Conservation (phyloP, 83 land plant genomes). For the Thuja plicata region DNA sequence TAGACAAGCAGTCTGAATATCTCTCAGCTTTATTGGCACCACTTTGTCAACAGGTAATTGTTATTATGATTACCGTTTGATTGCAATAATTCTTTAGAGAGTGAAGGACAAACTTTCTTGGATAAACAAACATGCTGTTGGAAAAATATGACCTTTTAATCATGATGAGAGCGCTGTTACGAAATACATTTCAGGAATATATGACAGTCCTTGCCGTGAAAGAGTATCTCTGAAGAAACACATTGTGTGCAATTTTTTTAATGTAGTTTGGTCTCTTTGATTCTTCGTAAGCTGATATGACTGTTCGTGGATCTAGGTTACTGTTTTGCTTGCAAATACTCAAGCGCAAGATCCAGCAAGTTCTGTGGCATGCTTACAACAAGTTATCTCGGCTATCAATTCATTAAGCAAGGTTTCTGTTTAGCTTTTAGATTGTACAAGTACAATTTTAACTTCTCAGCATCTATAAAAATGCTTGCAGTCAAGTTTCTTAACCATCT, state of each 20-base stretch:
- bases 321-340: conserved; percentile 48
- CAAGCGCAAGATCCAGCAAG: conserved; percentile 44
- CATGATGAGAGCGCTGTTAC: background rate
- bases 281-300: background rate
- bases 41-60: conserved; percentile 83
- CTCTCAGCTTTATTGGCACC: conserved; percentile 85
- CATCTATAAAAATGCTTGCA: background rate
- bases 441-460: conserved; percentile 1
- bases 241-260: background rate
- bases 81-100: background rate
- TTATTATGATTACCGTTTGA: background rate
- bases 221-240: background rate
- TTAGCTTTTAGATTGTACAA: background rate
- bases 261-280: background rate
- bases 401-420: conserved; percentile 88
- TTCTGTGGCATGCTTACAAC: conserved; percentile 56
- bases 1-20: conserved; percentile 82
- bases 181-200: background rate
- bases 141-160: background rate
- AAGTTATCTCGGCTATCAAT: conserved; percentile 81
- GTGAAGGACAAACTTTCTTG: background rate
- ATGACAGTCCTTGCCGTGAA: background rate
- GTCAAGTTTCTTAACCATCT: background rate
- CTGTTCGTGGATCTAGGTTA: conserved; percentile 51
- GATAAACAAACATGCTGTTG: background rate